A percentile compares a stretch with the other conserved stretches of the same genome.
These are phyloP conservation scores for Colletotrichum eremochloae DNA, from an alignment of 2,329 filamentous ascomycete genomes.

Conservation along the genomic window DNA sequence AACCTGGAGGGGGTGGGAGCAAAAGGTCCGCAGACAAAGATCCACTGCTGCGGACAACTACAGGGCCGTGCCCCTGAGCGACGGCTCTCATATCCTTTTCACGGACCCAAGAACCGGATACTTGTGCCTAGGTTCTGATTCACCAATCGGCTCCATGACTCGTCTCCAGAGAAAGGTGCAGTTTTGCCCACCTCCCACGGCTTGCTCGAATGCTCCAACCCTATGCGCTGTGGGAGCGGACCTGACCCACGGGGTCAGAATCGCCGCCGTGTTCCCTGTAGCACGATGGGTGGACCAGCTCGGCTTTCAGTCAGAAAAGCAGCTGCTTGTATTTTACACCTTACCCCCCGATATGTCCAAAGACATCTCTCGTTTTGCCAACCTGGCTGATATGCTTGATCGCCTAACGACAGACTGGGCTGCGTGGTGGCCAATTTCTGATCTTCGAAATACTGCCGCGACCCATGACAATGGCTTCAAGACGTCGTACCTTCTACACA, in stretches of 20 bases:
- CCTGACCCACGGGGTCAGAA: slow-evolving; percentile 67
- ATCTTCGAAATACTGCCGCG: background rate
- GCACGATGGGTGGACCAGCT: slow-evolving; percentile 12
- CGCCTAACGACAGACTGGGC: slow-evolving; percentile 38
- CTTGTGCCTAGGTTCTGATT: slow-evolving; percentile 73
- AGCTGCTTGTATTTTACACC: slow-evolving; percentile 70
- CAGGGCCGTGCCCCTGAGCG: slow-evolving; percentile 73
- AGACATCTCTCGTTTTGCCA: slow-evolving; percentile 46
- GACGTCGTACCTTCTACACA: slow-evolving; percentile 34
- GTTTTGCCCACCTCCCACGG: slow-evolving; percentile 56
- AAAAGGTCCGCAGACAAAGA: background rate
- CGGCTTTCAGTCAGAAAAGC: slow-evolving; percentile 43
- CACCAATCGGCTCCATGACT: slow-evolving; percentile 63
- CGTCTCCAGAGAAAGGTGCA: slow-evolving; percentile 70
- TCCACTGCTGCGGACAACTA: slow-evolving; percentile 67
- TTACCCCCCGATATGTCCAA: slow-evolving; percentile 70
- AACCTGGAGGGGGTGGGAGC: background rate
- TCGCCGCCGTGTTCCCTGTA: slow-evolving; percentile 69
- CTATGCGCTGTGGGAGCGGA: slow-evolving; percentile 70
- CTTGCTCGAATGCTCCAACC: slow-evolving; percentile 55
- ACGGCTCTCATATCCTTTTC: slow-evolving; percentile 75
- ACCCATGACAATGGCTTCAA: background rate
- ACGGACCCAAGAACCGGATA: slow-evolving; percentile 69
- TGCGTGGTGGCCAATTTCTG: slow-evolving; percentile 44
- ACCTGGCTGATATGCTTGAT: slow-evolving; percentile 31